Evolutionary conservation across 164 flowering plant genomes (phyloP), one percentile per base, ranked within the genome.

Genomic region (Cinnamomum micranthum): DNA sequence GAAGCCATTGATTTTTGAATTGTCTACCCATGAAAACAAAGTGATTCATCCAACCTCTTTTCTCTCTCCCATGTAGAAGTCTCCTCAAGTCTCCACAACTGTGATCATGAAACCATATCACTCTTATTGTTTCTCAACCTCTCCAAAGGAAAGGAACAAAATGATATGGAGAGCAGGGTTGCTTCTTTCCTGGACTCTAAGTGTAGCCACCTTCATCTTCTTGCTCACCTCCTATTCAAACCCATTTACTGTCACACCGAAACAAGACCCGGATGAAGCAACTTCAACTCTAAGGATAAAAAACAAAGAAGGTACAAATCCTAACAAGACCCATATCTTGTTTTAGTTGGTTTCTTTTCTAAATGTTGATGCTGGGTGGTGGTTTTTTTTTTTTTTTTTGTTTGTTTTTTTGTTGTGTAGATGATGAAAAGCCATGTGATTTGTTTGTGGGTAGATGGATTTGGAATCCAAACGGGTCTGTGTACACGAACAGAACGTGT

Each of bases 381-480:
- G 1, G 27, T 13, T 52, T 19, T 19, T 52, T 55, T 55, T 55
- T 20, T 55, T 55, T 55, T 55, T 55, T 55, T 55, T 2, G 20
- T 55, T 55, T 20, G 17, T 55, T 55, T 55, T 55, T 55, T 55
- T 2, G 20, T 1, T 3, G n/a, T 55, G 60, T 55, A 55, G 60
- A 55, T 55, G 60, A 55, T 55, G 60, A 63, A 15, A 69, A 67
- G 59, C n/a, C 68, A 2, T 86, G 88, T 71, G 86, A 86, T 65
- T 73, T 86, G 75, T 86, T 82, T 55, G 74, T 17, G 63, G 88
- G 88, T 27, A 64, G 50, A 20, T 86, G 87, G 88, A 50, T 86
- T 14, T 75, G 51, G 52, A 85, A 86, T 10, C 74, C 22, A 13
- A 71, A 50, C 1, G 81, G 76, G 25, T 28, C 84, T 0, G 5